A percentile compares a stretch with the other conserved stretches of the same genome.
phyloP scores from a whole-genome alignment of 805 yeast genomes.

The Lachancea kluyveri region DNA sequence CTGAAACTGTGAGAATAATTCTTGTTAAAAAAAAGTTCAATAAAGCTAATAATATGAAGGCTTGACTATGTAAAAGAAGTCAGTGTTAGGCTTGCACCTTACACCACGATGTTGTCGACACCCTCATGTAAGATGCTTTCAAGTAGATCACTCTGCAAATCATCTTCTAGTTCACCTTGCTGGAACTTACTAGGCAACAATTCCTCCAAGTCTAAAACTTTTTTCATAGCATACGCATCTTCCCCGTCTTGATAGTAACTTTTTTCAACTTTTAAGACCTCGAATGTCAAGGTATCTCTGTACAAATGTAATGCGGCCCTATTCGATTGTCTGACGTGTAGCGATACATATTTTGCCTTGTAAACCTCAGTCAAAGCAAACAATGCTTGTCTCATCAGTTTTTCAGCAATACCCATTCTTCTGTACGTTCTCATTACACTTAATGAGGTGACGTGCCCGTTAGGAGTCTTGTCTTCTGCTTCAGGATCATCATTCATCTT shows the following conservation, averaged over 20 bases:
- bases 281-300: constrained; percentile 77
- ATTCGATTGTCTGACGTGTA: constrained; percentile 91
- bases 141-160: constrained; percentile 43
- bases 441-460: constrained; percentile 91
- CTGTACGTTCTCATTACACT: constrained; percentile 95
- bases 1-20: constrained; percentile 36
- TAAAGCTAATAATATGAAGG: too few species aligned
- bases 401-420: constrained; percentile 91
- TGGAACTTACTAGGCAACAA: constrained; percentile 54
- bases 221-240: constrained; percentile 94
- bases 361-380: constrained; percentile 77
- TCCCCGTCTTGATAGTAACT: constrained; percentile 96
- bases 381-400: constrained; percentile 78
- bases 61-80: constrained; percentile 1
- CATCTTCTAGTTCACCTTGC: constrained; percentile 46
- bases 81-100: too few species aligned
- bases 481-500: constrained; percentile 95
- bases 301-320: constrained; percentile 91
- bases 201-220: constrained; percentile 53
- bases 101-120: constrained; percentile 16
- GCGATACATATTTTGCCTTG: constrained; percentile 73
- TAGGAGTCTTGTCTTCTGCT: constrained; percentile 64
- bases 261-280: constrained; percentile 73
- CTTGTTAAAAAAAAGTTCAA: constrained; percentile 4
- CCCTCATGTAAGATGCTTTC: constrained; percentile 29